Evolutionary conservation across 2,329 filamentous ascomycete genomes (phyloP).

Genomic region (Acarospora socialis): DNA sequence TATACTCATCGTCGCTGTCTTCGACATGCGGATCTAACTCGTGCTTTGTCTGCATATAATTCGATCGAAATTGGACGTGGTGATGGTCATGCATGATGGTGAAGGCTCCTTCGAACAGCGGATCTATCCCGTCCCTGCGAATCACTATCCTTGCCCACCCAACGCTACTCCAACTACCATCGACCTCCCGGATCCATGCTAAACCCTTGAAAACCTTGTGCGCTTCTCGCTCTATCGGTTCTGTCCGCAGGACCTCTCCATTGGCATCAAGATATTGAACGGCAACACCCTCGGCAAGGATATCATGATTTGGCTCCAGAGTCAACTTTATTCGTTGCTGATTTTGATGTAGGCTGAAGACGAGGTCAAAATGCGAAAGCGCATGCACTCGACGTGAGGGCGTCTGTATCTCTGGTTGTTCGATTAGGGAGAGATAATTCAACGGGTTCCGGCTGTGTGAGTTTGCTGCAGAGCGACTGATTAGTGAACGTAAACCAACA

Average conservation of each 20-base stretch:
- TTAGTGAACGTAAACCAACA: too few species aligned
- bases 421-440: slow-evolving; percentile 55
- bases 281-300: slow-evolving; percentile 61
- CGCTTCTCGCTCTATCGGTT: slow-evolving; percentile 54
- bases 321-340: slow-evolving; percentile 60
- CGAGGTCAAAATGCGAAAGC: slow-evolving; percentile 69
- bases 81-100: slow-evolving; percentile 68
- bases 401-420: slow-evolving; percentile 63
- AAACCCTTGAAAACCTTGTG: slow-evolving; percentile 78
- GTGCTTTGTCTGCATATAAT: slow-evolving; percentile 60
- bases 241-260: slow-evolving; percentile 51
- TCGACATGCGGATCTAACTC: slow-evolving; percentile 53
- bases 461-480: slow-evolving; percentile 39
- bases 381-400: slow-evolving; percentile 67
- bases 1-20: slow-evolving; percentile 50
- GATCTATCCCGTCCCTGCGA: slow-evolving; percentile 57
- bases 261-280: slow-evolving; percentile 59
- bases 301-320: slow-evolving; percentile 82
- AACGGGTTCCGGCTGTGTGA: slow-evolving; percentile 66
- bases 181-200: slow-evolving; percentile 52
- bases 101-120: slow-evolving; percentile 84
- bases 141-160: slow-evolving; percentile 81
- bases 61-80: slow-evolving; percentile 63
- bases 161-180: slow-evolving; percentile 58
- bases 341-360: slow-evolving; percentile 57